Base-by-base conservation (phyloP, 2,329 filamentous ascomycete genomes). In the Penicillium sp. region DNA sequence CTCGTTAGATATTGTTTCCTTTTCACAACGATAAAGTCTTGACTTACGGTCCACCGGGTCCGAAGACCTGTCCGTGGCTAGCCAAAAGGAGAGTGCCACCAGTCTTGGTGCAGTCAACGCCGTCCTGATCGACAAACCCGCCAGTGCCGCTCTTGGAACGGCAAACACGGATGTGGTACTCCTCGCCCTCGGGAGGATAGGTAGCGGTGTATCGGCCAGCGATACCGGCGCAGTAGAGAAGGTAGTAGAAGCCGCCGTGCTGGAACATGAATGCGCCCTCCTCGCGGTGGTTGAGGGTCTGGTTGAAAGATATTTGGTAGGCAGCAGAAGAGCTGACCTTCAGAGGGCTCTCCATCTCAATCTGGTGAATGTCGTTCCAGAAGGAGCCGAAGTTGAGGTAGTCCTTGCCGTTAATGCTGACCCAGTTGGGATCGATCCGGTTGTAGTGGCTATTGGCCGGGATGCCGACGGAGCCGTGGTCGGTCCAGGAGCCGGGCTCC, bases 361-460 rank as follows among this genome's bases (percentile, higher is more conserved):
- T 77, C 60, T 81, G 78, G 71, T 78, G 84, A 47, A 87, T 74
- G 58, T 82, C 77, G 8, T 70, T 65, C 82, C 83, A 88, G 74
- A 85, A 87, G n/a, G 79, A 84, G 39, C 84, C 85, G 50, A 85
- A 87, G 50, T 74, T 79, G 54, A 83, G 66, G 47, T 74, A 73
- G 54, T 74, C 74, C 8, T 54, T 60, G 32, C 52, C 59, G 43
- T 65, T 67, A 9, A 69, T 70, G 23, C 66, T 58, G 51, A 81
- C 64, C 29, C 82, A 68, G 55, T 78, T 79, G 8, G 74, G 67
- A 58, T 83, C 85, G 57, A 88, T 82, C 42, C 77, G 75, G 56
- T 82, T 83, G 67, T 79, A 83, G 8, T 62, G 40, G 58, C 4
- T 60, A 42, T 23, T 65, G 54, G 38, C 76, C 73, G 32, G 67